Evolutionary conservation across 2,329 filamentous ascomycete genomes (phyloP).

Genomic region (Aureobasidium melanogenum): DNA sequence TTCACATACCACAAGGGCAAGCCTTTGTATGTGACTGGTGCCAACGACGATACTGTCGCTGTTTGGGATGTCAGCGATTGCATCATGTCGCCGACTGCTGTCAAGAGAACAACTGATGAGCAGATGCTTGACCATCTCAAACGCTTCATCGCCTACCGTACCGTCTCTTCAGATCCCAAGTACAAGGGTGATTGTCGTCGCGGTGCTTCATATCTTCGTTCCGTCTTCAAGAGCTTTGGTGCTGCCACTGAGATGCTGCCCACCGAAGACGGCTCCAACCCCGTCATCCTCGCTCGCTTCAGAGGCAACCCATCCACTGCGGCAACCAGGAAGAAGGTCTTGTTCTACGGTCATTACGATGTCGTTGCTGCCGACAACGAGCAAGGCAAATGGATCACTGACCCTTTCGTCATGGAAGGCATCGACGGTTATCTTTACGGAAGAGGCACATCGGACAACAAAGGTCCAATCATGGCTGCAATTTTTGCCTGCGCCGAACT

Average conservation of each 20-base stretch:
- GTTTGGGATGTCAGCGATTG: conserved; percentile 71
- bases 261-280: conserved; percentile 69
- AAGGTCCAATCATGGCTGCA: conserved; percentile 88
- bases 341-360: conserved; percentile 98
- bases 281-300: conserved; percentile 88
- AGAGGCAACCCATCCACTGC: conserved; percentile 60
- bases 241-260: conserved; percentile 86
- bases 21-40: conserved; percentile 86
- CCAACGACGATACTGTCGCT: conserved; percentile 81
- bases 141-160: conserved; percentile 86
- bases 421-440: conserved; percentile 91
- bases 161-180: conserved; percentile 76
- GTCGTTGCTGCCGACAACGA: conserved; percentile 84
- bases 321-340: conserved; percentile 66
- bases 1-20: conserved; percentile 60
- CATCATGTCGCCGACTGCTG: conserved; percentile 34
- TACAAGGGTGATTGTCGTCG: conserved; percentile 87
- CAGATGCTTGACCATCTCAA: conserved; percentile 56
- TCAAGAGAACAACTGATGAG: conserved; percentile 50
- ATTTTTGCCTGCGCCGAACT: conserved; percentile 89
- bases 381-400: conserved; percentile 71
- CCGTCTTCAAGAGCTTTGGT: conserved; percentile 84
- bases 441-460: conserved; percentile 94
- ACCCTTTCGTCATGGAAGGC: conserved; percentile 84
- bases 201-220: conserved; percentile 82